phyloP scores from a whole-genome alignment of 495 filamentous ascomycete genomes.

The Hypoxylon cercidicola region DNA sequence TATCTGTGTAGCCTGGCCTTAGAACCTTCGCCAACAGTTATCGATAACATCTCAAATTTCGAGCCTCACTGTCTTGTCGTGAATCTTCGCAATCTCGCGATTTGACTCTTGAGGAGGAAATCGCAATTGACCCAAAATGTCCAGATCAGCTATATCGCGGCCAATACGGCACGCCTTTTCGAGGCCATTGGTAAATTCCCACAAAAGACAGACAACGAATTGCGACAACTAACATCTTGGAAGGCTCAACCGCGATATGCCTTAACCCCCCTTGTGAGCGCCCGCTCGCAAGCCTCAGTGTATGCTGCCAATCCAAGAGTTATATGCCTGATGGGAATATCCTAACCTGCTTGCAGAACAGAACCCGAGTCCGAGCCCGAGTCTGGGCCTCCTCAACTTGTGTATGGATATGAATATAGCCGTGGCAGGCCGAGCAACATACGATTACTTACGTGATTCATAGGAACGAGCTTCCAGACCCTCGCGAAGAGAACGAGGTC shows the following conservation, averaged over 20 bases:
- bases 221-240: slow-evolving; percentile 24
- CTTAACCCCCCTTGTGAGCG: slow-evolving; percentile 27
- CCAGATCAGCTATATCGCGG: slow-evolving; percentile 38
- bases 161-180: slow-evolving; percentile 44
- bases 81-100: slow-evolving; percentile 36
- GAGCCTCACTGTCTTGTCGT: slow-evolving; percentile 12
- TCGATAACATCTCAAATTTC: slow-evolving; percentile 45
- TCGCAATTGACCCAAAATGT: slow-evolving; percentile 38
- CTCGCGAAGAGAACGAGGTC: slow-evolving; percentile 46
- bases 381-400: slow-evolving; percentile 22
- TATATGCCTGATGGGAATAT: neutral
- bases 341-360: slow-evolving; percentile 12
- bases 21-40: slow-evolving; percentile 20
- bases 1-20: neutral
- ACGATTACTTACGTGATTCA: slow-evolving; percentile 24
- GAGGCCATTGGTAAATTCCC: slow-evolving; percentile 38
- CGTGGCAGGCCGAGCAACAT: neutral
- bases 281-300: slow-evolving; percentile 37
- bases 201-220: neutral
- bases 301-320: slow-evolving; percentile 21
- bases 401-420: slow-evolving; percentile 25
- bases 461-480: slow-evolving; percentile 43
- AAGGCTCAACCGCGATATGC: slow-evolving; percentile 40
- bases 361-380: slow-evolving; percentile 4
- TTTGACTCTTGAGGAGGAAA: slow-evolving; percentile 19